Percentiles rank a stretch among this genome's conserved stretches.
phyloP scores from a whole-genome alignment of 805 yeast species.

The Jamesozyma spencerorum region DNA sequence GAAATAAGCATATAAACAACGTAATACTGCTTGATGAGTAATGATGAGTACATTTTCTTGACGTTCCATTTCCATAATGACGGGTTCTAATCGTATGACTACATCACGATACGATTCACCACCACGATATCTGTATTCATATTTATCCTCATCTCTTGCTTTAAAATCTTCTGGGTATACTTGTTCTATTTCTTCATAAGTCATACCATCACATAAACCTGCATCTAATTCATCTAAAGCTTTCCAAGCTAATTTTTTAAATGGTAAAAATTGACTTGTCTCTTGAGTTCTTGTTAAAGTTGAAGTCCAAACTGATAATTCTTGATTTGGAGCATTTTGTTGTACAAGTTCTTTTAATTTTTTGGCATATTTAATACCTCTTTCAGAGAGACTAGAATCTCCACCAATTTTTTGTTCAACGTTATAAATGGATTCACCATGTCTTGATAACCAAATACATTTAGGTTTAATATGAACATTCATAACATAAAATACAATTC shows the following conservation, averaged over 20 bases:
- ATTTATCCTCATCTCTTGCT: conserved; percentile 92
- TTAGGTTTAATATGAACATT: conserved; percentile 89
- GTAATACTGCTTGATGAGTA: conserved; percentile 93
- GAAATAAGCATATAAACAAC: conserved; percentile 95
- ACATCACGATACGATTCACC: conserved; percentile 97
- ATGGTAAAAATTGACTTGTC: conserved; percentile 75
- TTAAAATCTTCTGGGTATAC: conserved; percentile 88
- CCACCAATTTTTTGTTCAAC: conserved; percentile 95
- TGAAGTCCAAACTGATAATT: conserved; percentile 91
- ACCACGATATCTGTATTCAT: conserved; percentile 90
- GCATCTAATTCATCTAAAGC: conserved; percentile 96
- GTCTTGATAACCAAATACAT: conserved; percentile 87
- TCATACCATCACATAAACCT: conserved; percentile 94
- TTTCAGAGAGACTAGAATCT: conserved; percentile 72
- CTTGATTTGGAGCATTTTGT: conserved; percentile 46
- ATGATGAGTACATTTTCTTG: conserved; percentile 93
- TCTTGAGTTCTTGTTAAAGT: conserved; percentile 87
- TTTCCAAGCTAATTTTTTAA: conserved; percentile 84
- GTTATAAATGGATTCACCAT: conserved; percentile 90
- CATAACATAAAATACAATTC: conserved; percentile 94
- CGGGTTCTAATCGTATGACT: conserved; percentile 89
- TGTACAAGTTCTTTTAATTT: conserved; percentile 71
- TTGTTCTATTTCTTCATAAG: conserved; percentile 84
- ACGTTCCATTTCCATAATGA: conserved; percentile 95
- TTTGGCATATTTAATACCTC: conserved; percentile 77